phyloP scores from a whole-genome alignment of 768 basidiomycete genomes.

The Russula brevipes region DNA sequence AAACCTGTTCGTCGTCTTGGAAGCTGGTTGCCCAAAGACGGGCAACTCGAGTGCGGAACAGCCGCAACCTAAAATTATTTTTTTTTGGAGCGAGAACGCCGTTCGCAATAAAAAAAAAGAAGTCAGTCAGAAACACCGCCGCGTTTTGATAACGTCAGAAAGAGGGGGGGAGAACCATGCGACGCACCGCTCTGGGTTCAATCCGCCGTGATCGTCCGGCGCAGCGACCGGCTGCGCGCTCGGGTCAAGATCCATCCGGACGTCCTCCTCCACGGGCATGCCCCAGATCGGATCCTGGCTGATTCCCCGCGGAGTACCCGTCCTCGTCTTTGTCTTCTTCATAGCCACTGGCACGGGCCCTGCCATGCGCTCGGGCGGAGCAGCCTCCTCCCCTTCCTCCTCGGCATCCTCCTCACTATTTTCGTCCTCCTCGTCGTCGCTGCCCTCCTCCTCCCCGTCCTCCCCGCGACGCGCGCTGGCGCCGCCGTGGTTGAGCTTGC shows the following conservation, averaged over 20 bases:
- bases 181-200: constrained; percentile 56
- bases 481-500: constrained; percentile 73
- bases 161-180: not conserved
- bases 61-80: constrained; percentile 48
- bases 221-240: constrained; percentile 33
- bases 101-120: not conserved
- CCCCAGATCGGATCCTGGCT: constrained; percentile 60
- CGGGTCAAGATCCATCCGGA: constrained; percentile 52
- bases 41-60: constrained; percentile 79
- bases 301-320: constrained; percentile 28
- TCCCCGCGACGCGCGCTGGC: constrained; percentile 34
- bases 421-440: constrained; percentile 44
- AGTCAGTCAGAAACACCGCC: not conserved
- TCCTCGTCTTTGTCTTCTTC: constrained; percentile 26
- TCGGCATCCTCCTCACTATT: constrained; percentile 47
- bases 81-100: too few relatives aligned
- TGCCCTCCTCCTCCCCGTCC: constrained; percentile 43
- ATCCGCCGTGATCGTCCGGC: constrained; percentile 39
- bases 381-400: constrained; percentile 42
- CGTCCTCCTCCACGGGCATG: constrained; percentile 43
- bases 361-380: constrained; percentile 44
- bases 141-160: not conserved
- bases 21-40: constrained; percentile 60
- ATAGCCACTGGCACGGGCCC: constrained; percentile 35
- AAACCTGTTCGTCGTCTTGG: constrained; percentile 73